Base-by-base conservation (phyloP, 257 asterid genomes). In the Solanum chiquidenum region DNA sequence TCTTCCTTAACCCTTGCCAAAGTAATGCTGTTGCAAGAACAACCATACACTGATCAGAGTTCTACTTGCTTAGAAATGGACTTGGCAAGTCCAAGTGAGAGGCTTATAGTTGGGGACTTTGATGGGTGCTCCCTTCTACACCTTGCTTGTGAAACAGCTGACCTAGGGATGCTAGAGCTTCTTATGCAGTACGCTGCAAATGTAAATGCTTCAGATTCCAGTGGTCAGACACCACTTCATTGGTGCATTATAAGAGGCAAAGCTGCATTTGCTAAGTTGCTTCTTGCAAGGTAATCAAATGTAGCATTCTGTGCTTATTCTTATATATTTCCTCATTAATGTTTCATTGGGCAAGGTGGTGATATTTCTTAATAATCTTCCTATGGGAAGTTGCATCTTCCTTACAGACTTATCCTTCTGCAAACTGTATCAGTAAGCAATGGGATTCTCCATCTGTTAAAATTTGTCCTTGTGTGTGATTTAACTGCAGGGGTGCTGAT, bases 81-180 rank as follows among this genome's bases (percentile, higher is more conserved):
- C 80, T 83, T 87, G 8, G 93, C 92, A 38, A 91, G 91, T 83
- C 88, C 94, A 23, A 93, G 97, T 77, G 93, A 90, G 87, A 88
- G 89, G 79, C 86, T 84, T 66, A 62, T 66, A 23, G 60, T 82
- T 14, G 94, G 92, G 44, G 94, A 91, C 90, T 87, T 91, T 33
- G 92, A 92, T 31, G 98, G 98, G 34, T 93, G 95, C 89, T 94
- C 98, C 33, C 88, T 96, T 92, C 98, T 96, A 85, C 99, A 97
- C 91, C 94, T 96, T 62, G 99, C 97, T 88, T 96, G 99, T 91
- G 98, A 96, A 91, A 94, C 94, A 88, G 93, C 95, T 13, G 99
- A 96, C 90, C 91, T 94, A 42, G 99, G 99, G 88, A 98, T 98
- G 99, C 89, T 98, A 37, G 99, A 98, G 91, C 98, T 98, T 87